Conservation (phyloP, 2,329 filamentous ascomycete genomes). For the Sclerotinia sclerotiorum region DNA sequence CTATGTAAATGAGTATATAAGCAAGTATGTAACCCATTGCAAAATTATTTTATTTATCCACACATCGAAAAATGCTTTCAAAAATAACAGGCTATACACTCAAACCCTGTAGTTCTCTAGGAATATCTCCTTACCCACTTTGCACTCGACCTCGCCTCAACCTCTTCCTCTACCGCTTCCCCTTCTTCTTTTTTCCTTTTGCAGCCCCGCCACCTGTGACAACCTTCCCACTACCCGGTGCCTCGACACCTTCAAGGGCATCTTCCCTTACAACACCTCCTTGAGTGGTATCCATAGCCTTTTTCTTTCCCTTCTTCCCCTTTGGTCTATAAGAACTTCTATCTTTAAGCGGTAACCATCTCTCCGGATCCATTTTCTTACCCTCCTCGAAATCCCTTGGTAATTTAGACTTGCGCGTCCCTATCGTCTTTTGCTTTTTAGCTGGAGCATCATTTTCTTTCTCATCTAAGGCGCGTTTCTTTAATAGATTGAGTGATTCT, state of each 20-base stretch:
- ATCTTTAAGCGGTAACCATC: constrained; percentile 90
- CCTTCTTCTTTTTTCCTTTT: constrained; percentile 44
- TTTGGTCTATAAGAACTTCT: constrained; percentile 86
- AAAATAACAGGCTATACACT: no score
- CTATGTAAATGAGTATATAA: no score
- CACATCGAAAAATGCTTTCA: no score
- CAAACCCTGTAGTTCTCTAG: not conserved
- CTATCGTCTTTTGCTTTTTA: constrained; percentile 11
- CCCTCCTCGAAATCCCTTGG: constrained; percentile 74
- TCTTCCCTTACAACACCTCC: constrained; percentile 79
- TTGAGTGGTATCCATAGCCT: constrained; percentile 75
- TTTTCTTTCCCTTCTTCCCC: constrained; percentile 88
- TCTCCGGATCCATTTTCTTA: constrained; percentile 83
- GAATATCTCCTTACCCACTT: not conserved
- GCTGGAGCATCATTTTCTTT: constrained; percentile 57
- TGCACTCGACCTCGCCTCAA: not conserved
- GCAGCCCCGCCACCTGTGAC: constrained; percentile 52
- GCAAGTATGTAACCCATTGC: not conserved
- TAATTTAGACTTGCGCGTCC: constrained; percentile 57
- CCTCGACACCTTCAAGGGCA: constrained; percentile 63
- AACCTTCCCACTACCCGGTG: constrained; percentile 62
- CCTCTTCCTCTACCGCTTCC: constrained; percentile 51
- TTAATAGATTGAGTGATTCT: constrained; percentile 43
- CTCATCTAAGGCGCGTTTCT: constrained; percentile 51
- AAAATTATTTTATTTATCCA: not conserved